Percentiles rank a stretch among this genome's conserved stretches.
Conservation (phyloP, 2,329 filamentous ascomycete species). For the Biscogniauxia marginata region DNA sequence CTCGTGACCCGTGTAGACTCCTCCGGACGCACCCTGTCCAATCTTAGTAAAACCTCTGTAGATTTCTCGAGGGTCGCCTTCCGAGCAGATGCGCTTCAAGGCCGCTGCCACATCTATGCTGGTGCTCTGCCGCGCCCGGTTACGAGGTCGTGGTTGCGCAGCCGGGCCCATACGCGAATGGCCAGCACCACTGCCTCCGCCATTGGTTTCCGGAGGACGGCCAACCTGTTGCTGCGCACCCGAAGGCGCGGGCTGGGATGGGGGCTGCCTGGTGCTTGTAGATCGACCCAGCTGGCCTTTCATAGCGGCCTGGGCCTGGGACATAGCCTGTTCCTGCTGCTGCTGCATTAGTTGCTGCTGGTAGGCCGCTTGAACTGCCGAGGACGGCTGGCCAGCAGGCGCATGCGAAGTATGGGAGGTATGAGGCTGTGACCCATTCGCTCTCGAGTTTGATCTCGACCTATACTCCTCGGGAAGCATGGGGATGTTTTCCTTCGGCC, state of each 20-base stretch:
- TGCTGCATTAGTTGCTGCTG: constrained; percentile 70
- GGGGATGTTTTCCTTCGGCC: constrained; percentile 51
- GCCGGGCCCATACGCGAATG: constrained; percentile 38
- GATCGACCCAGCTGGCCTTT: constrained; percentile 68
- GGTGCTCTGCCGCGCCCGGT: constrained; percentile 75
- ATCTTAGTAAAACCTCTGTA: constrained; percentile 92
- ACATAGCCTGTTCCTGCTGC: constrained; percentile 83
- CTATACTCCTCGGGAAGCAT: constrained; percentile 67
- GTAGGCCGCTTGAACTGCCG: constrained; percentile 48
- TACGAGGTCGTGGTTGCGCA: constrained; percentile 65
- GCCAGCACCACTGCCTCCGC: constrained; percentile 25
- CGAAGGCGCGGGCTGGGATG: constrained; percentile 49
- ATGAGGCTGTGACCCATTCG: constrained; percentile 53
- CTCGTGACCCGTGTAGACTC: constrained; percentile 90
- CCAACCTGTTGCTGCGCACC: constrained; percentile 48
- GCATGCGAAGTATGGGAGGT: constrained; percentile 44
- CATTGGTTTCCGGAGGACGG: constrained; percentile 31
- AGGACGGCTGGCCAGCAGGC: constrained; percentile 41
- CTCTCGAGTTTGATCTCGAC: constrained; percentile 67
- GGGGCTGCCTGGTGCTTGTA: constrained; percentile 67
- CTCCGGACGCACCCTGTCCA: constrained; percentile 93
- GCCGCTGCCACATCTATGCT: constrained; percentile 79
- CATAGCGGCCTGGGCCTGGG: constrained; percentile 75
- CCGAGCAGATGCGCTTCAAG: constrained; percentile 84
- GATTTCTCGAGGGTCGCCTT: constrained; percentile 83